A percentile compares a stretch with the other conserved stretches of the same genome.
Conservation (phyloP, 306 rosid genomes). For the Cucurbita pepo region DNA sequence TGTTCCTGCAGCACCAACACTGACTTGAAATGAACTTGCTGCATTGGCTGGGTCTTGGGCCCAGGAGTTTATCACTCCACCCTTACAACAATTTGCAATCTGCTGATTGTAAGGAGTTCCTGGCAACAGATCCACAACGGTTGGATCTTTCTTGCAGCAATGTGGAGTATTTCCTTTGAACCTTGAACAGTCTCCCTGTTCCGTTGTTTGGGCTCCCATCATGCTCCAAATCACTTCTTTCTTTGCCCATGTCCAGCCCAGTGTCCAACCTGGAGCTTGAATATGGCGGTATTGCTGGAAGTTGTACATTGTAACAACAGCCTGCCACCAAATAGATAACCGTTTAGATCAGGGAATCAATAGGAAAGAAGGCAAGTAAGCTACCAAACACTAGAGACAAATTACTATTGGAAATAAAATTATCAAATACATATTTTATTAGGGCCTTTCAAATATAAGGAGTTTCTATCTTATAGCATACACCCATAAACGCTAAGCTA, state of each 20-base stretch:
- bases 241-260: constrained; percentile 97
- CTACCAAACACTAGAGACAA: not conserved
- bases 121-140: constrained; percentile 76
- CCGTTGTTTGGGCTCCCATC: constrained; percentile 84
- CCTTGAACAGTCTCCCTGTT: constrained; percentile 91
- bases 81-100: constrained; percentile 90
- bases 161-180: constrained; percentile 67
- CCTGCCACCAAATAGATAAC: constrained; percentile 32
- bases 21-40: constrained; percentile 70
- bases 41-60: constrained; percentile 65
- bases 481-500: not conserved
- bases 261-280: constrained; percentile 77
- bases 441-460: not conserved
- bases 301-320: constrained; percentile 80
- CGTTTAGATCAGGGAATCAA: not conserved
- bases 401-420: not conserved
- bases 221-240: constrained; percentile 91
- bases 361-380: constrained; percentile 1
- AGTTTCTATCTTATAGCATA: not conserved
- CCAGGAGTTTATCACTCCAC: constrained; percentile 75
- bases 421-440: not conserved
- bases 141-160: constrained; percentile 79
- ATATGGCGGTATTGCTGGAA: constrained; percentile 94
- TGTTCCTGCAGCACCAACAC: constrained; percentile 91
- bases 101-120: constrained; percentile 95